Evolutionary conservation across 768 basidiomycete species (phyloP).

Genomic region (Obba rivulosa): DNA sequence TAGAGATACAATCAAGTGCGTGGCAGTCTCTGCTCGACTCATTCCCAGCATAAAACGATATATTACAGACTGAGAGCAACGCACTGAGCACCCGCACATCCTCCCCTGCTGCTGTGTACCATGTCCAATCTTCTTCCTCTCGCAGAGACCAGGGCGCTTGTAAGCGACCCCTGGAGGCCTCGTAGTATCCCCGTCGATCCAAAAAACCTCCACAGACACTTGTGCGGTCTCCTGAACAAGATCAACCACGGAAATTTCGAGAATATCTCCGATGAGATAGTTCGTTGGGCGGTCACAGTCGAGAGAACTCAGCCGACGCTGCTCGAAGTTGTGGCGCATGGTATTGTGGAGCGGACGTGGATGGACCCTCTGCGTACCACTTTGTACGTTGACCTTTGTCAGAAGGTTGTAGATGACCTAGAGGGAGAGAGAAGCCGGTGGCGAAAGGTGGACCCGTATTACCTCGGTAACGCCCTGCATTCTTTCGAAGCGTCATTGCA

Average conservation of each 20-base stretch:
- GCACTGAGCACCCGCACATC: too few species aligned
- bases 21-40: too few species aligned
- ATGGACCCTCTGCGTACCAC: conserved; percentile 45
- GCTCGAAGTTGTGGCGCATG: conserved; percentile 44
- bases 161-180: conserved; percentile 14
- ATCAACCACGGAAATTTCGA: conserved; percentile 48
- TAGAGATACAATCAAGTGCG: too few species aligned
- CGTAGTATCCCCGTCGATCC: conserved; percentile 25
- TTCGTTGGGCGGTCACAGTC: conserved; percentile 44
- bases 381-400: conserved; percentile 49
- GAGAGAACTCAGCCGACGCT: conserved; percentile 40
- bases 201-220: conserved; percentile 40
- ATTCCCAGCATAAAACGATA: too few species aligned
- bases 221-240: conserved; percentile 56
- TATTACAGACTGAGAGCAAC: too few species aligned
- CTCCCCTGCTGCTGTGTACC: too few species aligned
- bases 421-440: conserved; percentile 23
- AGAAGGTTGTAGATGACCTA: conserved; percentile 40
- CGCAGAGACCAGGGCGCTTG: background rate
- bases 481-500: conserved; percentile 13
- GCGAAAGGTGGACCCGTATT: conserved; percentile 17
- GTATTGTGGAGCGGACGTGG: conserved; percentile 50
- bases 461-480: conserved; percentile 14
- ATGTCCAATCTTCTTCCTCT: too few species aligned
- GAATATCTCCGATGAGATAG: conserved; percentile 43